Conservation (phyloP, 192 early-diverging fungal species). For the Dissophora globulifera region DNA sequence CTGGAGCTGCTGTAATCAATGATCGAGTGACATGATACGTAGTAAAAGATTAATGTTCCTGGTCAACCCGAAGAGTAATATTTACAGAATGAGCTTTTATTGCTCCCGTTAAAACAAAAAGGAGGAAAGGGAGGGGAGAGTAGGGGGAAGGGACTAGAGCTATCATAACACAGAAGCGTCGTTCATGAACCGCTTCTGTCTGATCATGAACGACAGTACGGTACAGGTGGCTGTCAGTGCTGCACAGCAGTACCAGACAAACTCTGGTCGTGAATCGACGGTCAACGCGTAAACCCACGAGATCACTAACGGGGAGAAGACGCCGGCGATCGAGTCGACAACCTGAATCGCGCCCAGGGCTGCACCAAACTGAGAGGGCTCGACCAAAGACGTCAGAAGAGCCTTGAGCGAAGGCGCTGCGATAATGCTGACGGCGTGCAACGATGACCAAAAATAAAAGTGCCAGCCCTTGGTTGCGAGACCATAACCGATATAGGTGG, state of each 20-base stretch:
- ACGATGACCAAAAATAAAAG: conserved; percentile 16
- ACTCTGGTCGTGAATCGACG: conserved; percentile 45
- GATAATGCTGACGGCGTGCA: conserved; percentile 49
- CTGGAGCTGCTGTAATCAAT: conserved; percentile 29
- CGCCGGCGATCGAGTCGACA: conserved; percentile 56
- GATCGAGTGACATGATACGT: no score
- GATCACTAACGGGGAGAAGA: conserved; percentile 55
- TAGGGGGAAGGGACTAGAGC: background rate
- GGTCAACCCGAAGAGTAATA: no score
- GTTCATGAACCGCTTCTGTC: conserved; percentile 22
- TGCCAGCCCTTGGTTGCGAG: conserved; percentile 32
- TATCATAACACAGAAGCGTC: background rate
- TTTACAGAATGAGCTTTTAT: no score
- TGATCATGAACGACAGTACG: conserved; percentile 55
- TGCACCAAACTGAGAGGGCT: conserved; percentile 59
- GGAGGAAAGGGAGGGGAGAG: no score
- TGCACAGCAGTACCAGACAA: conserved; percentile 57
- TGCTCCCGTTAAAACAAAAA: no score
- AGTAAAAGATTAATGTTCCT: no score
- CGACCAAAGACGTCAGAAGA: conserved; percentile 56
- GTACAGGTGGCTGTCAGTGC: conserved; percentile 27
- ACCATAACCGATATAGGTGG: conserved; percentile 39
- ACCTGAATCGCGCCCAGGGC: conserved; percentile 59
- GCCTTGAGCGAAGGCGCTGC: conserved; percentile 54
- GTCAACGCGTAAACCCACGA: conserved; percentile 57